Evolutionary conservation across 2,329 filamentous ascomycete species (phyloP).

Genomic region (Leptographium galeiforme): DNA sequence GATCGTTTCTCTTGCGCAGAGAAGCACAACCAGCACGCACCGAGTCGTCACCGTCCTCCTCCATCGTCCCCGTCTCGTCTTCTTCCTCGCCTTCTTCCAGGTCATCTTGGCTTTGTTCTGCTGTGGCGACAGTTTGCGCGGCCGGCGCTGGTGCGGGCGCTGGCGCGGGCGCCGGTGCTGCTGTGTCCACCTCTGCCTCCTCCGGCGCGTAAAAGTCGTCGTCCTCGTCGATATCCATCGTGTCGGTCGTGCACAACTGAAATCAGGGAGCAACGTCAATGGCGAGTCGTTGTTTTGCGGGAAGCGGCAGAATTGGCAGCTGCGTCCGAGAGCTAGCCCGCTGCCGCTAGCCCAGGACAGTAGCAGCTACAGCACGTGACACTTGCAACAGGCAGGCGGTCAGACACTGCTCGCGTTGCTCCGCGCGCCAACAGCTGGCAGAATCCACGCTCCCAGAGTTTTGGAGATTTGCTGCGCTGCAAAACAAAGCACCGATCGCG

Average conservation of each 20-base stretch:
- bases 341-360: not conserved
- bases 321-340: too few relatives aligned
- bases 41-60: constrained; percentile 47
- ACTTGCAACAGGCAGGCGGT: too few relatives aligned
- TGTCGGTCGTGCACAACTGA: constrained; percentile 8
- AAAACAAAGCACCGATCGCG: too few relatives aligned
- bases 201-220: constrained; percentile 55
- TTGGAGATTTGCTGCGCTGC: too few relatives aligned
- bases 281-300: not conserved
- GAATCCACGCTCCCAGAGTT: too few relatives aligned
- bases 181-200: constrained; percentile 29
- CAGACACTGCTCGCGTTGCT: too few relatives aligned
- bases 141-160: not conserved
- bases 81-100: constrained; percentile 52
- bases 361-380: not conserved
- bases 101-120: constrained; percentile 32
- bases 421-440: too few relatives aligned
- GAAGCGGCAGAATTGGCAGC: not conserved
- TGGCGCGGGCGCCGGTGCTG: constrained; percentile 14
- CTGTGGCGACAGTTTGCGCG: constrained; percentile 12
- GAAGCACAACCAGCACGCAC: constrained; percentile 17
- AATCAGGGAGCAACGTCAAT: not conserved
- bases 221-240: constrained; percentile 55
- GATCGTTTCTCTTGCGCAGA: not conserved
- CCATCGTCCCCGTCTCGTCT: constrained; percentile 46